These are phyloP conservation scores for Sanghuangporus weigelae DNA, from an alignment of 1,284 basidiomycete genomes.

Conservation along the genomic window DNA sequence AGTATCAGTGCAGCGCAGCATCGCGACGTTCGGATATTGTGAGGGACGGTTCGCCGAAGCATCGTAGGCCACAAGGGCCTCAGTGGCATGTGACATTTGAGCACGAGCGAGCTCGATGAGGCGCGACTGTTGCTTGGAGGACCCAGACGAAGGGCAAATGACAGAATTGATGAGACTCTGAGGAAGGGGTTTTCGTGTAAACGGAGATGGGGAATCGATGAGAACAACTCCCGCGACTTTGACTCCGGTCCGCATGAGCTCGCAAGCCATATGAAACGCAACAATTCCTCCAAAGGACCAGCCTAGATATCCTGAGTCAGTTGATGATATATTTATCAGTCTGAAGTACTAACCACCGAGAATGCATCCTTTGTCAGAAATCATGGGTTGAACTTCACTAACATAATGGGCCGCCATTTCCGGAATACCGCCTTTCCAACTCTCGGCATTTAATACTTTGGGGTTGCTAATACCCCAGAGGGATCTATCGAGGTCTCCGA, in stretches of 20 bases:
- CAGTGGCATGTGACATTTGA: constrained; percentile 41
- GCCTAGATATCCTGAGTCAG: constrained; percentile 32
- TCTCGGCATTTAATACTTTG: constrained; percentile 35
- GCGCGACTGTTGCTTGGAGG: constrained; percentile 19
- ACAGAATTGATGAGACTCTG: constrained; percentile 39
- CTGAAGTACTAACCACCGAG: constrained; percentile 48
- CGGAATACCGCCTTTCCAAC: constrained; percentile 41
- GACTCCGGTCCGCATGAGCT: constrained; percentile 39
- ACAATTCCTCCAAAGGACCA: constrained; percentile 76
- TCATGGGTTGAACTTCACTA: constrained; percentile 30
- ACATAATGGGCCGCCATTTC: constrained; percentile 54
- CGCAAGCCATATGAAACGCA: constrained; percentile 57
- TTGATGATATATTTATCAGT: constrained; percentile 5
- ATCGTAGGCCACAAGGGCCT: constrained; percentile 36
- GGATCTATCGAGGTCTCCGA: constrained; percentile 41
- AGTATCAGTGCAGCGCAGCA: constrained; percentile 14
- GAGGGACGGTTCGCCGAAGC: constrained; percentile 14
- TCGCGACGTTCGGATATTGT: constrained; percentile 10
- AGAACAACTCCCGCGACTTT: constrained; percentile 52
- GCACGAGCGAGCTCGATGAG: constrained; percentile 21
- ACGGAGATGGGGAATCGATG: constrained; percentile 60
- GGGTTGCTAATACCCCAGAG: constrained; percentile 62
- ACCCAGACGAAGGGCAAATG: constrained; percentile 22
- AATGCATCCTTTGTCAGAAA: constrained; percentile 34
- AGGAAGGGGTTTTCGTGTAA: constrained; percentile 43